Conservation (phyloP, 345 rosid genomes). For the Streptanthus diversifolius region DNA sequence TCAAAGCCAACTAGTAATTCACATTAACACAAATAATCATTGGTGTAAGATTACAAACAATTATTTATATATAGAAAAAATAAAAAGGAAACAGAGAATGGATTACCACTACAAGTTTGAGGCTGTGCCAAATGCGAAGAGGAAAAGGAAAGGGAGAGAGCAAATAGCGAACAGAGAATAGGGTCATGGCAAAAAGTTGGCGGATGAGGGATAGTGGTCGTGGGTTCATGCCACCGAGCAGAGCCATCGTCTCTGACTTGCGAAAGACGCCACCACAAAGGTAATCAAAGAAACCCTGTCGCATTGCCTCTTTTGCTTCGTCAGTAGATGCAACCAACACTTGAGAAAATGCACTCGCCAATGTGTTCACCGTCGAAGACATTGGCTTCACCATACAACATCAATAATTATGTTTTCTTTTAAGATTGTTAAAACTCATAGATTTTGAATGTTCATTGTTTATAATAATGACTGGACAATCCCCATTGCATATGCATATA, state of each 20-base stretch:
- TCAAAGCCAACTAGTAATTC: conserved; percentile 37
- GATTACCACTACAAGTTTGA: conserved; percentile 17
- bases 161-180: conserved; percentile 21
- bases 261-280: conserved; percentile 17
- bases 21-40: background rate
- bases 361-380: conserved; percentile 14
- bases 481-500: background rate
- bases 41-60: background rate
- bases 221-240: conserved; percentile 36
- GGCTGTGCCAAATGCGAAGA: conserved; percentile 30
- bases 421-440: background rate
- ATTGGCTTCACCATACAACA: background rate
- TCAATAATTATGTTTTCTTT: background rate
- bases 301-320: conserved; percentile 35
- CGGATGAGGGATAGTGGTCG: conserved; percentile 23
- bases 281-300: conserved; percentile 26
- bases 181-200: conserved; percentile 27
- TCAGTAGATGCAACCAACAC: conserved; percentile 24
- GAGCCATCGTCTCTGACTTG: conserved; percentile 23
- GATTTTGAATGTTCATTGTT: background rate
- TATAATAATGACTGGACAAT: background rate
- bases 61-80: background rate
- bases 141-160: conserved; percentile 39
- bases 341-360: conserved; percentile 35
- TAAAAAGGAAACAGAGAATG: background rate